These are phyloP conservation scores for Balakata baccata DNA, from an alignment of 345 rosid species.

Conservation along the genomic window DNA sequence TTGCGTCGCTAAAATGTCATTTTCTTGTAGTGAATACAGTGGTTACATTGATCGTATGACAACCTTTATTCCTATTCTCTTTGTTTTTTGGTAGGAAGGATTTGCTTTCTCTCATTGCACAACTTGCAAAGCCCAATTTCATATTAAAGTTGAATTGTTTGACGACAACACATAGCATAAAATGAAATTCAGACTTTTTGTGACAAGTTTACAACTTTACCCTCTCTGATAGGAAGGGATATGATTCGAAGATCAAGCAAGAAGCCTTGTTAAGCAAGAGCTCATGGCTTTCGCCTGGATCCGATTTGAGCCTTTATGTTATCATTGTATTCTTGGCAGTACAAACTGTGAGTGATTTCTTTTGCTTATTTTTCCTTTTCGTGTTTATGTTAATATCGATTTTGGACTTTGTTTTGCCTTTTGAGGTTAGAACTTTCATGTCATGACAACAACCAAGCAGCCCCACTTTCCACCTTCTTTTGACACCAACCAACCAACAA, in stretches of 20 bases:
- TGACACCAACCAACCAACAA: too few relatives aligned
- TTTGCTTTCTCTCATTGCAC: constrained; percentile 95
- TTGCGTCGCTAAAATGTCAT: too few relatives aligned
- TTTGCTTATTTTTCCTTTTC: background rate
- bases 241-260: too few relatives aligned
- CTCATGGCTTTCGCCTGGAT: too few relatives aligned
- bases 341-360: constrained; percentile 56
- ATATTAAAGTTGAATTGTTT: constrained; percentile 58
- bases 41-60: background rate
- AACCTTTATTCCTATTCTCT: background rate
- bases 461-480: background rate
- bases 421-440: background rate
- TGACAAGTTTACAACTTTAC: too few relatives aligned
- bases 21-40: background rate
- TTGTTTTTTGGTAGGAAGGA: constrained; percentile 57
- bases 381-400: background rate
- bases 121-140: constrained; percentile 87
- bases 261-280: too few relatives aligned
- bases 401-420: too few relatives aligned
- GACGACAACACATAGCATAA: constrained; percentile 89
- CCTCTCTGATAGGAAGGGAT: too few relatives aligned
- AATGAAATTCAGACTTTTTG: constrained; percentile 85
- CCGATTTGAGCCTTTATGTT: too few relatives aligned
- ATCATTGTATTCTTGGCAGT: constrained; percentile 82
- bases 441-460: background rate